A percentile compares a stretch with the other conserved stretches of the same genome.
Conservation (phyloP, 805 yeast genomes). For the Blastobotrys attinorum region DNA sequence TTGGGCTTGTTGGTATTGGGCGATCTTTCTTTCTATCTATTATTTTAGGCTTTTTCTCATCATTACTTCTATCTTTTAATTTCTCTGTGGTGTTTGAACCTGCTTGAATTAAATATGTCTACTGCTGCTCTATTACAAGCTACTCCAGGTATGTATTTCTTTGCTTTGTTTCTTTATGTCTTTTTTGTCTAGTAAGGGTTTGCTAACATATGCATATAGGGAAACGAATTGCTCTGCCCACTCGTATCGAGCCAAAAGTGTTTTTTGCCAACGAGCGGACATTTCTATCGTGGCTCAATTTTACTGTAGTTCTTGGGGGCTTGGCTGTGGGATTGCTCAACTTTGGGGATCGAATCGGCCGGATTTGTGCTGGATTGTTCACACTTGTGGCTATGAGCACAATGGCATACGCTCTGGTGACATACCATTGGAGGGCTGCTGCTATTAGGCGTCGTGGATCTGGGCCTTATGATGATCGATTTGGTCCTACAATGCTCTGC, state of each 20-base stretch:
- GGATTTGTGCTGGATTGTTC: slow-evolving; percentile 88
- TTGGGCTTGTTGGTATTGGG: background rate
- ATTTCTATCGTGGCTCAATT: slow-evolving; percentile 94
- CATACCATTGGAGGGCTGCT: slow-evolving; percentile 99
- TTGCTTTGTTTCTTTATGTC: too few species aligned
- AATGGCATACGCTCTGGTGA: slow-evolving; percentile 89
- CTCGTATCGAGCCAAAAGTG: slow-evolving; percentile 97
- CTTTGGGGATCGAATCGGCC: slow-evolving; percentile 91
- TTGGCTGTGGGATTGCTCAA: slow-evolving; percentile 92
- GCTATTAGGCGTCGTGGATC: slow-evolving; percentile 96
- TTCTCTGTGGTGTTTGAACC: too few species aligned
- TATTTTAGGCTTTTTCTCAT: too few species aligned
- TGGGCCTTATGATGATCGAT: slow-evolving; percentile 98
- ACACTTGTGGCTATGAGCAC: slow-evolving; percentile 97
- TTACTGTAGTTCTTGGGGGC: slow-evolving; percentile 97
- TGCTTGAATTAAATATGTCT: slow-evolving; percentile 52
- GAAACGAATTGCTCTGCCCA: slow-evolving; percentile 94
- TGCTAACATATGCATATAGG: slow-evolving; percentile 28
- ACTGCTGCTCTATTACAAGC: slow-evolving; percentile 67
- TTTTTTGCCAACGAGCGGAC: slow-evolving; percentile 99
- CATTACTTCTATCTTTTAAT: too few species aligned
- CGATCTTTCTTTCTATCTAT: background rate
- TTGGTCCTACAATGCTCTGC: slow-evolving; percentile 97
- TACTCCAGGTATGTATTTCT: slow-evolving; percentile 46
- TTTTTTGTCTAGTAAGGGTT: background rate